Evolutionary conservation across 495 filamentous ascomycete genomes (phyloP).

Genomic region (Hyaloscypha variabilis): DNA sequence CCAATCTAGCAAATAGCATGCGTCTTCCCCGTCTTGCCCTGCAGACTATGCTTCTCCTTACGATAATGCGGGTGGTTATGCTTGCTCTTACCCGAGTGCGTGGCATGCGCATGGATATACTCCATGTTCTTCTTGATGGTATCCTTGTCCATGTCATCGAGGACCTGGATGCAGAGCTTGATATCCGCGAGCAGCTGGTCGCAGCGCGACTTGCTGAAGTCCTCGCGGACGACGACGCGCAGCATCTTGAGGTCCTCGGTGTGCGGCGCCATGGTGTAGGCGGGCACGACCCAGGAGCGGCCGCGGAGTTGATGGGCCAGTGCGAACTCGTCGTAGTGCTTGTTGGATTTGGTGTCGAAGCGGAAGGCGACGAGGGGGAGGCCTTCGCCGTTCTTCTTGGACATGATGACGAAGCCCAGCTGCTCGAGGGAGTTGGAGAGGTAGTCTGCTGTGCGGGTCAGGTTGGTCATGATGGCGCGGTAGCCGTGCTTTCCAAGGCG

Average conservation of each 20-base stretch:
- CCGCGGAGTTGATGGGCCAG: slow-evolving; percentile 80
- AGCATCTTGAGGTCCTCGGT: slow-evolving; percentile 79
- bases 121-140: slow-evolving; percentile 65
- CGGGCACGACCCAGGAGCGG: slow-evolving; percentile 87
- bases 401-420: slow-evolving; percentile 84
- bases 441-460: slow-evolving; percentile 83
- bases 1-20: slow-evolving; percentile 76
- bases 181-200: slow-evolving; percentile 74
- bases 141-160: slow-evolving; percentile 73
- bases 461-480: slow-evolving; percentile 77
- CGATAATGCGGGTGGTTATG: slow-evolving; percentile 69
- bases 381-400: slow-evolving; percentile 70
- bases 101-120: slow-evolving; percentile 62
- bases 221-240: slow-evolving; percentile 86
- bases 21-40: slow-evolving; percentile 88
- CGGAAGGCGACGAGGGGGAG: slow-evolving; percentile 88
- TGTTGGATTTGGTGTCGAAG: slow-evolving; percentile 51
- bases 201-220: slow-evolving; percentile 77
- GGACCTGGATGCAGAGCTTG: slow-evolving; percentile 64
- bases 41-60: slow-evolving; percentile 79
- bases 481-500: slow-evolving; percentile 89
- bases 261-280: slow-evolving; percentile 93
- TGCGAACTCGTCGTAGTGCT: slow-evolving; percentile 80
- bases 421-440: slow-evolving; percentile 67
- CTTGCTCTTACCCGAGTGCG: slow-evolving; percentile 46